Percentiles rank a stretch among this genome's conserved stretches.
These are phyloP conservation scores for Sanghuangporus baumii DNA, from an alignment of 1,284 basidiomycete genomes.

Conservation along the genomic window DNA sequence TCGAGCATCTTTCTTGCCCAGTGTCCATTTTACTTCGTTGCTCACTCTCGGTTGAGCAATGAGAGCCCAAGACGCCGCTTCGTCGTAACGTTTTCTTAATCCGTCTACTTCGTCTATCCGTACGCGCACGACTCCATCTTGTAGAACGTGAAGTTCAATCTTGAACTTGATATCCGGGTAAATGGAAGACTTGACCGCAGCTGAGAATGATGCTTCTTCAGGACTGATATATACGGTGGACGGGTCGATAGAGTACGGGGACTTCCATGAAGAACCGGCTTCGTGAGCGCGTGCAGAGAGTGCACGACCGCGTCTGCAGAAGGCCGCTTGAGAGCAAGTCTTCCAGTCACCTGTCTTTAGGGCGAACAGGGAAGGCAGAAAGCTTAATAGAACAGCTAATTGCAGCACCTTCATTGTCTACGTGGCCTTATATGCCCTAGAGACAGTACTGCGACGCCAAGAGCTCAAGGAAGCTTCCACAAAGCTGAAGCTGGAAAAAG, in stretches of 20 bases:
- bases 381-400: slow-evolving; percentile 26
- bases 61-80: slow-evolving; percentile 83
- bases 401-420: neutral
- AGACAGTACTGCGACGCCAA: no score
- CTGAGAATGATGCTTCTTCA: slow-evolving; percentile 59
- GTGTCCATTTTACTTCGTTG: slow-evolving; percentile 53
- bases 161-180: slow-evolving; percentile 80
- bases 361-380: slow-evolving; percentile 33
- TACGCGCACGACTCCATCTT: slow-evolving; percentile 80
- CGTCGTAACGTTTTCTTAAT: slow-evolving; percentile 79
- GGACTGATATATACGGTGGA: slow-evolving; percentile 45
- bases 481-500: no score
- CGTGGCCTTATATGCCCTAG: neutral
- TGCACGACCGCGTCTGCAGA: slow-evolving; percentile 84
- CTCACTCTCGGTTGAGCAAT: slow-evolving; percentile 60
- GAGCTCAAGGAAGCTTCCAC: no score
- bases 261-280: slow-evolving; percentile 58
- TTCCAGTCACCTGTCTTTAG: slow-evolving; percentile 86
- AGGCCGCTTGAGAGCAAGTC: slow-evolving; percentile 83
- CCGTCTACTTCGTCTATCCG: slow-evolving; percentile 82
- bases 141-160: slow-evolving; percentile 76
- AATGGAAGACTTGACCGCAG: slow-evolving; percentile 67
- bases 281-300: slow-evolving; percentile 66
- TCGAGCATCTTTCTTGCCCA: slow-evolving; percentile 54
- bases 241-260: slow-evolving; percentile 76